Conservation (phyloP, 345 rosid genomes). For the Brassica nigra region DNA sequence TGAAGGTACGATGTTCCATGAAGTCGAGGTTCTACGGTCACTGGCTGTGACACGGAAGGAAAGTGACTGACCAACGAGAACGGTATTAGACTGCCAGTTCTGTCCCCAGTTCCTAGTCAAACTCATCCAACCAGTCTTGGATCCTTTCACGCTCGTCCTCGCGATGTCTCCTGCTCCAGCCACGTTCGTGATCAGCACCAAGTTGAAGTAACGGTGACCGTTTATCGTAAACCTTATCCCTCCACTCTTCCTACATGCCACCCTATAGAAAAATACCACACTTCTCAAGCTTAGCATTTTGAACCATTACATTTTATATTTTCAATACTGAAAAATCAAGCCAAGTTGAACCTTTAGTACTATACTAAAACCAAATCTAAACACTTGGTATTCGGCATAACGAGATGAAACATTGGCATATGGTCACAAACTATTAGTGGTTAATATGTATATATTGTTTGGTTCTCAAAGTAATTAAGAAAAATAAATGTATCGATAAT, state of each 20-base stretch:
- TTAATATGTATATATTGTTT: too few species aligned
- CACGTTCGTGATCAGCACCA: constrained; percentile 65
- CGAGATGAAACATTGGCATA: too few species aligned
- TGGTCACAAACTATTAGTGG: too few species aligned
- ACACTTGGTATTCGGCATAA: not conserved
- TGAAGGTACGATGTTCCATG: constrained; percentile 70
- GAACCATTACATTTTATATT: not conserved
- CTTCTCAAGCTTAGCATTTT: not conserved
- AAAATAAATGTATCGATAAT: too few species aligned
- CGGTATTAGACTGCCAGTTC: constrained; percentile 65
- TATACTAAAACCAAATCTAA: not conserved
- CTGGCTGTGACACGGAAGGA: constrained; percentile 72
- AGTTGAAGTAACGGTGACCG: constrained; percentile 64
- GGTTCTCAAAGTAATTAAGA: too few species aligned
- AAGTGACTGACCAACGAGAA: constrained; percentile 68
- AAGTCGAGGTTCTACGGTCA: constrained; percentile 68
- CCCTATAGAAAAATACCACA: constrained; percentile 39
- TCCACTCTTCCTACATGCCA: constrained; percentile 58
- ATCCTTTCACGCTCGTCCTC: constrained; percentile 61
- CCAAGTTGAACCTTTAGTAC: not conserved
- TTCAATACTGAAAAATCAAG: not conserved
- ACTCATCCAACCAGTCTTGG: constrained; percentile 61
- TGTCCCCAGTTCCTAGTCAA: constrained; percentile 74
- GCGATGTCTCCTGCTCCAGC: constrained; percentile 71
- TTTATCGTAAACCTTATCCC: constrained; percentile 71